These are phyloP conservation scores for Garcia nutans DNA, from an alignment of 345 rosid species.

Conservation along the genomic window DNA sequence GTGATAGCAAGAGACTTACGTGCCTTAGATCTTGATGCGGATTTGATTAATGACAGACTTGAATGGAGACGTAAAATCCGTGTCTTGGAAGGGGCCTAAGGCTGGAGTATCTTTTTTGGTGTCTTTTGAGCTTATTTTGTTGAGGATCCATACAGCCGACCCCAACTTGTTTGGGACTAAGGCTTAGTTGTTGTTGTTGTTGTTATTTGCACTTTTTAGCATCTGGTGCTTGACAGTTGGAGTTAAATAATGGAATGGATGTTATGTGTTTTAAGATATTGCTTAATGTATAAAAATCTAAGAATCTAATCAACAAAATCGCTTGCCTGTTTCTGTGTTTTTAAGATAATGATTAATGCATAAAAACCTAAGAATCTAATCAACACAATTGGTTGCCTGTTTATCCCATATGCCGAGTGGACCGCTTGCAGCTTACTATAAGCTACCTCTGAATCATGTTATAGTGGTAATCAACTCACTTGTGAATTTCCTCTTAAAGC, in stretches of 20 bases:
- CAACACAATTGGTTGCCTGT: neutral
- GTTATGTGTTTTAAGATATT: neutral
- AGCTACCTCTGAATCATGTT: conserved; percentile 83
- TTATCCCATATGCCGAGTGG: conserved; percentile 49
- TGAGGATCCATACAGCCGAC: no score
- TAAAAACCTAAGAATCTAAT: neutral
- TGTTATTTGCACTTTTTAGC: neutral
- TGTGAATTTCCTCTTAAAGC: neutral
- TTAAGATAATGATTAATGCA: neutral
- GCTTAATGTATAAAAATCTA: neutral
- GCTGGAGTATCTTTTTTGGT: no score
- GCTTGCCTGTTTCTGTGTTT: neutral
- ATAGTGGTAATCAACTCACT: conserved; percentile 60
- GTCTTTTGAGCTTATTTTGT: no score
- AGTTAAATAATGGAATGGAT: neutral
- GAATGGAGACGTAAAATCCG: no score
- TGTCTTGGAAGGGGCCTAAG: no score
- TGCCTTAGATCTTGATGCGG: no score
- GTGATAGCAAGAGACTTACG: no score
- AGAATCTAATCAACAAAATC: neutral
- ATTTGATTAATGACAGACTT: no score
- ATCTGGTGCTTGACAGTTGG: neutral
- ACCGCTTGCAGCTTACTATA: conserved; percentile 89
- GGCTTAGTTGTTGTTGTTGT: no score
- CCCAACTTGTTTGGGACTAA: no score